Conservation (phyloP, 1,284 basidiomycete genomes). For the Trichosporon coremiiforme region DNA sequence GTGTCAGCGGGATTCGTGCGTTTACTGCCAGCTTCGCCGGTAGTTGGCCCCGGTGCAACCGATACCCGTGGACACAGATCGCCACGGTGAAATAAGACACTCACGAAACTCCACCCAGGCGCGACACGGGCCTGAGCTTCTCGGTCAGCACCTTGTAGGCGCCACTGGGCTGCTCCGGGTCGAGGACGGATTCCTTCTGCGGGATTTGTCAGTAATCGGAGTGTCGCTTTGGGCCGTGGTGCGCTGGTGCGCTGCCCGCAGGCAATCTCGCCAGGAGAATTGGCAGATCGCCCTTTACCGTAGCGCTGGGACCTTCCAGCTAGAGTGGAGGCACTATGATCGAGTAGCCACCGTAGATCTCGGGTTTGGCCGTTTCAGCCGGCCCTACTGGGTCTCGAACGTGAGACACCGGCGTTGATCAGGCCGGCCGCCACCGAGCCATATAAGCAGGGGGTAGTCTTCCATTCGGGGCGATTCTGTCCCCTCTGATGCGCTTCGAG, state of each 20-base stretch:
- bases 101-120: conserved; percentile 68
- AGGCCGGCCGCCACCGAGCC: background rate
- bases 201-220: conserved; percentile 16
- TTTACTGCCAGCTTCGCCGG: background rate
- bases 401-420: background rate
- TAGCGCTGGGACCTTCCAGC: background rate
- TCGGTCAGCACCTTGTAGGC: conserved; percentile 44
- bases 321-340: background rate
- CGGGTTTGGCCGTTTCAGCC: background rate
- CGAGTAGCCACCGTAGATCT: background rate
- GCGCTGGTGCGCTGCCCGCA: background rate
- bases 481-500: no score
- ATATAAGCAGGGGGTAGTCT: no score
- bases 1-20: conserved; percentile 4
- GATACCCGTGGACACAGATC: background rate
- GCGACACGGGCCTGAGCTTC: conserved; percentile 65
- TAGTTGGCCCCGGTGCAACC: background rate
- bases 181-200: conserved; percentile 62
- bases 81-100: conserved; percentile 33
- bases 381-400: background rate
- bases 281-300: background rate
- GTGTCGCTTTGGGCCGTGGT: background rate
- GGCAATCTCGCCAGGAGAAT: background rate
- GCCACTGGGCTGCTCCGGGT: conserved; percentile 56
- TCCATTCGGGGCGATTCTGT: no score